Evolutionary conservation across 139 green algal genomes (phyloP), one percentile per base, ranked within the genome.

Genomic region (Trebouxia sp.): DNA sequence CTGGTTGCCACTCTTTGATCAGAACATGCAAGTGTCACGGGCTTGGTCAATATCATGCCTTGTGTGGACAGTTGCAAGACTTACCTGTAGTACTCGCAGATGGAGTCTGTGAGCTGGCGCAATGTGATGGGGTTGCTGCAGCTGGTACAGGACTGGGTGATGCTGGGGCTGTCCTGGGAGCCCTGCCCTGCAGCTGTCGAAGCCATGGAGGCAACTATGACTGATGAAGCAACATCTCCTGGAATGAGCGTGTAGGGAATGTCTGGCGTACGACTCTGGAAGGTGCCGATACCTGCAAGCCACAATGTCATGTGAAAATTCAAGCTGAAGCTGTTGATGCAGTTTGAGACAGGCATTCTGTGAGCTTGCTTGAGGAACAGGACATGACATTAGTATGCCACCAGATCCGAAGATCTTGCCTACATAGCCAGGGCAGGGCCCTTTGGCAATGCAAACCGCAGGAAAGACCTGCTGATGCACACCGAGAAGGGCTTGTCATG

Each of bases 111-210:
- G 1, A 72, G 62, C 62, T 72, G 62, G 12, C 12, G 32, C 7
- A 77, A 41, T 17, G 69, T 56, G 26, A 77, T 35, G n/a, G 69
- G 69, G 41, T 77, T 77, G 69, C 69, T 77, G 69, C 42, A 56
- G 69, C 69, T 77, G 24, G 69, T 77, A 41, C 69, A 77, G 69
- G 69, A 32, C 41, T 77, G 69, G 26, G 69, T 77, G 69, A 77
- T 77, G 69, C 55, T 51, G 69, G 69, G 69, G 43, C 39, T 28
- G 12, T 53, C 43, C 41, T 55, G 69, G 41, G 8, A 32, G 42
- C 41, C 43, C 69, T 56, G 39, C n/a, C 69, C 69, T 55, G 69
- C 69, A 53, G 69, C 69, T 77, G 69, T 77, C 39, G 69, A n/a
- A 20, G 69, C 69, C 69, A 77, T 77, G n/a, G 69, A 77, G 24